Evolutionary conservation across 2,329 filamentous ascomycete genomes (phyloP).

Genomic region (Sclerotinia trifoliorum): DNA sequence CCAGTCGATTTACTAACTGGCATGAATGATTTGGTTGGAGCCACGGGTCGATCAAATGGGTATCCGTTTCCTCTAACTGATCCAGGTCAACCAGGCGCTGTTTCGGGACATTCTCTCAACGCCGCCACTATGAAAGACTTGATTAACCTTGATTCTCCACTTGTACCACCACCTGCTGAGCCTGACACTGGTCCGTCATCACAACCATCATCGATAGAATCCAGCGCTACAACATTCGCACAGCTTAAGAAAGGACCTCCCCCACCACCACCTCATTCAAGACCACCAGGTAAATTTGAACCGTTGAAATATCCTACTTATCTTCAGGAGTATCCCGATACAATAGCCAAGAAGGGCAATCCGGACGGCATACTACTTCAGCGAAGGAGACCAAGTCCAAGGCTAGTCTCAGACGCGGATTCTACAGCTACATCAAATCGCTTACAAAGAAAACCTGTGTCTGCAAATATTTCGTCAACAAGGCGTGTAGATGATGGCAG

Average conservation of each 20-base stretch:
- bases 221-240: not conserved
- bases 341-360: conserved; percentile 33
- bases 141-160: conserved; percentile 31
- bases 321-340: conserved; percentile 41
- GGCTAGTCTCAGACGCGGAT: conserved; percentile 24
- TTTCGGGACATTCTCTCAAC: conserved; percentile 34
- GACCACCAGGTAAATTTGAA: conserved; percentile 40
- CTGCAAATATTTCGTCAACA: conserved; percentile 40
- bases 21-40: conserved; percentile 29
- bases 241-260: conserved; percentile 35
- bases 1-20: conserved; percentile 35
- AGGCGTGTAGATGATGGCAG: conserved; percentile 34
- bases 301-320: conserved; percentile 42
- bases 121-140: conserved; percentile 33
- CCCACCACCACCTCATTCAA: conserved; percentile 34
- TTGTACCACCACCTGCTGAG: conserved; percentile 28
- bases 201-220: not conserved
- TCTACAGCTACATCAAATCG: conserved; percentile 21
- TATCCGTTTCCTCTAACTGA: conserved; percentile 39
- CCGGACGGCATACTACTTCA: conserved; percentile 35
- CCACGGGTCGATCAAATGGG: conserved; percentile 32
- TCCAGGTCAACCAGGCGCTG: conserved; percentile 35
- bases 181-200: conserved; percentile 28
- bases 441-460: conserved; percentile 40
- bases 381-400: conserved; percentile 34